A percentile compares a stretch with the other conserved stretches of the same genome.
These are phyloP conservation scores for Botrytis elliptica DNA, from an alignment of 2,329 filamentous ascomycete genomes.

Conservation along the genomic window DNA sequence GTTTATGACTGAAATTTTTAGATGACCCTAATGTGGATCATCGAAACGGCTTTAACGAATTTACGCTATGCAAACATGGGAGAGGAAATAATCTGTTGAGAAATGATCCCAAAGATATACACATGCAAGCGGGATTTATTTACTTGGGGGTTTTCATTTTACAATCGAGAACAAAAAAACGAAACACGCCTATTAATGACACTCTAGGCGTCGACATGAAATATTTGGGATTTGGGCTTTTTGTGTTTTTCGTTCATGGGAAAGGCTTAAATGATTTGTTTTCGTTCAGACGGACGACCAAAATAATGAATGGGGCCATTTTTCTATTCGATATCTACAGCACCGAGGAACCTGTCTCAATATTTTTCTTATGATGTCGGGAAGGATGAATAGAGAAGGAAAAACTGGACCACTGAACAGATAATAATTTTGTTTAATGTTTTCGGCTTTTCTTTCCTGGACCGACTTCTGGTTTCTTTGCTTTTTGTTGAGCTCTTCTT, in stretches of 20 bases:
- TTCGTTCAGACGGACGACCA: conserved; percentile 19
- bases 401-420: conserved; percentile 17
- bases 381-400: conserved; percentile 18
- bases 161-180: conserved; percentile 16
- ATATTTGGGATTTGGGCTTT: conserved; percentile 13
- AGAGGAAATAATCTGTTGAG: conserved; percentile 29
- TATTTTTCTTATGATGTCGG: conserved; percentile 16
- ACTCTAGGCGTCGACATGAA: conserved; percentile 33
- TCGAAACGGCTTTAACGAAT: conserved; percentile 30
- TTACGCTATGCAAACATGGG: conserved; percentile 30
- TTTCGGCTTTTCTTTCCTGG: background rate
- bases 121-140: conserved; percentile 29
- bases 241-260: conserved; percentile 18
- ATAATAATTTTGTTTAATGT: conserved; percentile 8
- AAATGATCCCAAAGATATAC: conserved; percentile 38
- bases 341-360: conserved; percentile 13
- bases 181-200: conserved; percentile 36
- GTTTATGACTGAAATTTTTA: conserved; percentile 42
- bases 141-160: conserved; percentile 20
- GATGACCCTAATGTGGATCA: conserved; percentile 25
- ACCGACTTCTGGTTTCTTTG: conserved; percentile 6
- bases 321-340: conserved; percentile 9
- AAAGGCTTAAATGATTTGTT: conserved; percentile 22
- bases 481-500: background rate
- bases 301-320: conserved; percentile 15